Percentiles rank a stretch among this genome's conserved stretches.
phyloP scores from a whole-genome alignment of 2,329 filamentous ascomycete genomes.

The Microcyclospora tardicrescens region DNA sequence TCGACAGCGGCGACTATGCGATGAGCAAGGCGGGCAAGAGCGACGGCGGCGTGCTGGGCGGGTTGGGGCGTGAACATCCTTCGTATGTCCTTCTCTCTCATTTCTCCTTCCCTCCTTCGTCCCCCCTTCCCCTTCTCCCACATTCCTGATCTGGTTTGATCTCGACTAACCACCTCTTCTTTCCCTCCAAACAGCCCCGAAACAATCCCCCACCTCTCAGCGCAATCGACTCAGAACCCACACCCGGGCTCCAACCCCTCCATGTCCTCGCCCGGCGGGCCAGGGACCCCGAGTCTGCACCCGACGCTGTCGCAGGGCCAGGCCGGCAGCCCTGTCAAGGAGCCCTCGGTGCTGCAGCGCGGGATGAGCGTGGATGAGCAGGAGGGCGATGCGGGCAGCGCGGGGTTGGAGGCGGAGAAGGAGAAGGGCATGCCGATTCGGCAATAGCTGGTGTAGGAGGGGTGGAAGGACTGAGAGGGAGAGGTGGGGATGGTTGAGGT shows the following conservation, averaged over 20 bases:
- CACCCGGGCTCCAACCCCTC: constrained; percentile 8
- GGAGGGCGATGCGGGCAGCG: constrained; percentile 16
- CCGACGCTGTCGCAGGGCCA: constrained; percentile 40
- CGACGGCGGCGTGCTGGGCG: constrained; percentile 72
- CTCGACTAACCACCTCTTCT: neutral
- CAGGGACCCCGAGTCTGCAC: constrained; percentile 14
- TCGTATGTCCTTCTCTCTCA: constrained; percentile 53
- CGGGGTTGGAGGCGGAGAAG: constrained; percentile 2
- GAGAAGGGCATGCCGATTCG: constrained; percentile 10
- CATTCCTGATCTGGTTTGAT: neutral
- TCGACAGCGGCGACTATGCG: constrained; percentile 89
- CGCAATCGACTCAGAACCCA: constrained; percentile 13
- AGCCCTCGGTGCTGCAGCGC: constrained; percentile 73
- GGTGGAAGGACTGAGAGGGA: too few relatives aligned
- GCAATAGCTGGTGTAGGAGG: constrained; percentile 6
- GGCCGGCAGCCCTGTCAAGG: constrained; percentile 74
- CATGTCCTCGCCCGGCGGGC: constrained; percentile 11
- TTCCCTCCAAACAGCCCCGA: constrained; percentile 20
- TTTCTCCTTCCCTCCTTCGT: constrained; percentile 19
- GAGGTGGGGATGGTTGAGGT: too few relatives aligned
- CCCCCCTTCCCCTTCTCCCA: constrained; percentile 4
- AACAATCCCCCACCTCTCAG: constrained; percentile 26
- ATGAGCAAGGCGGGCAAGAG: constrained; percentile 94
- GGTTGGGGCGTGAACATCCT: constrained; percentile 88
- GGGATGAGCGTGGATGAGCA: constrained; percentile 53